Conservation (phyloP, 352 stramenopile species). For the Phytophthora quininea region DNA sequence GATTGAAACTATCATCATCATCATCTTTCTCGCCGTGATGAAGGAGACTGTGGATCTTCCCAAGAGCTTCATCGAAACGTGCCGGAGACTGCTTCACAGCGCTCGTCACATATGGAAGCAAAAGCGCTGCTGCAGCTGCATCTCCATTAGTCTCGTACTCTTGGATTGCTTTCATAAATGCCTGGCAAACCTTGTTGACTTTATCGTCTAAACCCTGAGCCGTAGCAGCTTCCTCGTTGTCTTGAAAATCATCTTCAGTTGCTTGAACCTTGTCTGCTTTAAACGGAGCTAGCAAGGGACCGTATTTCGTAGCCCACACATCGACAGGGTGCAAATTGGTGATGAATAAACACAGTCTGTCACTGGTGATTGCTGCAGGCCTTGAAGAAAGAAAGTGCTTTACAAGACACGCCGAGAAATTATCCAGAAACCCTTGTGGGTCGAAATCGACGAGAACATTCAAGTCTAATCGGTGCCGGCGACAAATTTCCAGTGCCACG, state of each 20-base stretch:
- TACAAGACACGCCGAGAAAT: slow-evolving; percentile 39
- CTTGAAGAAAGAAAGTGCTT: slow-evolving; percentile 35
- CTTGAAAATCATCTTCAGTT: slow-evolving; percentile 5
- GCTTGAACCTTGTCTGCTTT: slow-evolving; percentile 2
- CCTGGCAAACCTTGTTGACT: slow-evolving; percentile 65
- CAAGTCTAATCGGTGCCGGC: slow-evolving; percentile 80
- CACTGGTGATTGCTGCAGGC: slow-evolving; percentile 47
- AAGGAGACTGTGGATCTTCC: slow-evolving; percentile 45
- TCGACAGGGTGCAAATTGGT: slow-evolving; percentile 75
- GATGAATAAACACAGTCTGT: slow-evolving; percentile 76
- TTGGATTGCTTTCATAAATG: slow-evolving; percentile 44
- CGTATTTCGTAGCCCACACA: slow-evolving; percentile 78
- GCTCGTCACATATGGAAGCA: slow-evolving; percentile 71
- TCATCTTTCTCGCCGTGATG: slow-evolving; percentile 4
- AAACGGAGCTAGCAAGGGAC: slow-evolving; percentile 43
- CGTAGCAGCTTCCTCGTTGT: not conserved
- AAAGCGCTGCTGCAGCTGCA: slow-evolving; percentile 34
- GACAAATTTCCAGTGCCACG: slow-evolving; percentile 66
- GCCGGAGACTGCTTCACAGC: slow-evolving; percentile 71
- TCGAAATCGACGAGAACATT: slow-evolving; percentile 81
- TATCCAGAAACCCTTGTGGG: slow-evolving; percentile 42
- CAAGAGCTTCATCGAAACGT: slow-evolving; percentile 49
- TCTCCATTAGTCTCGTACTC: slow-evolving; percentile 26
- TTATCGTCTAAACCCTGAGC: slow-evolving; percentile 25
- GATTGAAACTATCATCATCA: not conserved